Conservation (phyloP, 129 eudicot genomes). For the Flaveria bidentis region DNA sequence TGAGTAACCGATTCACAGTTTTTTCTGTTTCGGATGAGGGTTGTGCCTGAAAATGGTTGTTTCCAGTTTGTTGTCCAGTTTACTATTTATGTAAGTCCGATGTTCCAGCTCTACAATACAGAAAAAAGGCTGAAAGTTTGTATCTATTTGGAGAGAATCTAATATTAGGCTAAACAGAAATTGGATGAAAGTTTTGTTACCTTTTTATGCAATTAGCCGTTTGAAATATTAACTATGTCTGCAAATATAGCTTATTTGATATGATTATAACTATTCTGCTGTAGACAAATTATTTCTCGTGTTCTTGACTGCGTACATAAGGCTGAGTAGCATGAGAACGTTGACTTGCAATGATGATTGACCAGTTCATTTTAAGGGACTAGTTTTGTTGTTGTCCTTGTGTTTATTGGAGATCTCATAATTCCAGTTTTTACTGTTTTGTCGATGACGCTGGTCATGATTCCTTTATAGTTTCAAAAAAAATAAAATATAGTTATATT, state of each 20-base stretch:
- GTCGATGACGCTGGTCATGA: not conserved
- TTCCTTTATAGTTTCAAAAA: not conserved
- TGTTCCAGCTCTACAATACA: no score
- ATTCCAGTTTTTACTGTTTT: not conserved
- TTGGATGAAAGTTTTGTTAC: not conserved
- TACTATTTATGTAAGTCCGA: no score
- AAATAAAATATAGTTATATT: not conserved
- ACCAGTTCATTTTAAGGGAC: no score
- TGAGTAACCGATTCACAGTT: no score
- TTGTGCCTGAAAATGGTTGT: slow-evolving; percentile 1
- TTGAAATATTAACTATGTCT: not conserved
- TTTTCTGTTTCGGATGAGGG: not conserved
- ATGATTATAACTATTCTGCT: not conserved
- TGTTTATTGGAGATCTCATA: no score
- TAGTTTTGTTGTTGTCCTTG: no score
- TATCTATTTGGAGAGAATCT: no score
- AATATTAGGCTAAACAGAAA: not conserved
- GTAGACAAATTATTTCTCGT: not conserved
- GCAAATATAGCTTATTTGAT: not conserved
- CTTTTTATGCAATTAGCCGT: not conserved
- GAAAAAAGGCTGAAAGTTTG: no score
- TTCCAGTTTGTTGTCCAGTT: not conserved
- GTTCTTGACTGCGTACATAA: no score
- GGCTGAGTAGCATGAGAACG: no score
- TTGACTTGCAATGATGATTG: no score